Evolutionary conservation across 2,329 filamentous ascomycete genomes (phyloP), one percentile per base, ranked within the genome.

Genomic region (Aspergillus jensenii): DNA sequence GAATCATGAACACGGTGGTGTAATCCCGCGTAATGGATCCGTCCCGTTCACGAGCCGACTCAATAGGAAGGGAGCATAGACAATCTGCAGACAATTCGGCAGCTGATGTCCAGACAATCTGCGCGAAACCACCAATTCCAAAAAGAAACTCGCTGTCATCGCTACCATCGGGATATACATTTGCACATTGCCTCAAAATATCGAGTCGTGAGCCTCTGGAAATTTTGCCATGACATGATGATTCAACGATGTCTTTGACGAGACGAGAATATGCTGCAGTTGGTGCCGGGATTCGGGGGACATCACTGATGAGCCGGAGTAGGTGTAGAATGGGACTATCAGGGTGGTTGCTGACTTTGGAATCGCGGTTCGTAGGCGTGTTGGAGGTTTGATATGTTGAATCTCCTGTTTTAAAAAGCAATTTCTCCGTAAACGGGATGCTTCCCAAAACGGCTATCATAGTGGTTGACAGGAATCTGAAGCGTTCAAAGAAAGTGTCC

Each of bases 1-100:
- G 79, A 35, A 96, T 82, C 17, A 83, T 87, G 15, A 87, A 81
- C 23, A 89, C 77, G 52, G 89, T 85, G 8, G 89, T 86, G 62
- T 90, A 92, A 56, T 91, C 87, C 11, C 86, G 84, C 6, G 67
- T 63, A n/a, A 14, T 88, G 85, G 54, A 87, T 71, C 37, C 84
- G 77, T 58, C 80, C 14, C 76, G 81, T 63, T 72, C 75, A 49
- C 69, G 76, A 17, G 72, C 76, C 35, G 72, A 74, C 52, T 70
- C 78, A 70, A 67, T 69, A 33, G 71, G 66, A 59, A 72, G 65
- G 53, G 68, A 75, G 12, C 80, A 75, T 31, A 86, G 64, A 50
- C 70, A 73, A 55, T 69, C 60, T 23, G 65, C 68, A 48, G 75
- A 67, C 19, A 69, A 62, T 39, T 65, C 65, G 14, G 76, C 72